A percentile compares a stretch with the other conserved stretches of the same genome.
Conservation (phyloP, 1,139 yeast genomes). For the Suzukiozyma palmioleophila region DNA sequence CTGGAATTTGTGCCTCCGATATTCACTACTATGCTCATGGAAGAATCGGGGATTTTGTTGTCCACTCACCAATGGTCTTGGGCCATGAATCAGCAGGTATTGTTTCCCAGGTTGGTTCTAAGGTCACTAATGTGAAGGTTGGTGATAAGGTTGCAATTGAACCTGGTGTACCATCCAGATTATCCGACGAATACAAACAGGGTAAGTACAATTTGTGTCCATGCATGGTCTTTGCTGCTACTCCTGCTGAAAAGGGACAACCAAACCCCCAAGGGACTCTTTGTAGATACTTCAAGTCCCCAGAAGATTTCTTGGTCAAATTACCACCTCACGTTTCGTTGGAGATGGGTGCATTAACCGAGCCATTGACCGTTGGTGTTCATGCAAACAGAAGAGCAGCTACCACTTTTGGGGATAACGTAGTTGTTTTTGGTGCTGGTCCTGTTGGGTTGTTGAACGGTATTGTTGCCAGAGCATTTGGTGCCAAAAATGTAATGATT, state of each 20-base stretch:
- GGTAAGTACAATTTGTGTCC: constrained; percentile 82
- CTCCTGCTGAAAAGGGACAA: constrained; percentile 50
- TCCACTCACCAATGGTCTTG: constrained; percentile 62
- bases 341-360: constrained; percentile 86
- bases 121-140: constrained; percentile 55
- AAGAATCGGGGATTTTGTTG: constrained; percentile 65
- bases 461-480: constrained; percentile 74
- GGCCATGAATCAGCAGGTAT: constrained; percentile 79
- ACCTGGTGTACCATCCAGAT: constrained; percentile 70
- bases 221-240: constrained; percentile 81
- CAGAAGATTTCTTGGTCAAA: constrained; percentile 82
- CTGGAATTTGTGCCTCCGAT: constrained; percentile 89
- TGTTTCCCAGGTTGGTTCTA: constrained; percentile 60
- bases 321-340: constrained; percentile 72
- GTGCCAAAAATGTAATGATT: constrained; percentile 66
- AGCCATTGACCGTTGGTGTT: constrained; percentile 84
- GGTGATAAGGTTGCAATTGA: constrained; percentile 84
- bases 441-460: constrained; percentile 86
- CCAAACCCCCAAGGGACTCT: constrained; percentile 64
- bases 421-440: constrained; percentile 86
- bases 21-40: constrained; percentile 83
- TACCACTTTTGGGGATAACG: constrained; percentile 66
- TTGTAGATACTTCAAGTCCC: constrained; percentile 64
- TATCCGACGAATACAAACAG: constrained; percentile 65
- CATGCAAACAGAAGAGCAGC: constrained; percentile 74